Conservation (phyloP, 805 yeast genomes). For the Candida golubevii region DNA sequence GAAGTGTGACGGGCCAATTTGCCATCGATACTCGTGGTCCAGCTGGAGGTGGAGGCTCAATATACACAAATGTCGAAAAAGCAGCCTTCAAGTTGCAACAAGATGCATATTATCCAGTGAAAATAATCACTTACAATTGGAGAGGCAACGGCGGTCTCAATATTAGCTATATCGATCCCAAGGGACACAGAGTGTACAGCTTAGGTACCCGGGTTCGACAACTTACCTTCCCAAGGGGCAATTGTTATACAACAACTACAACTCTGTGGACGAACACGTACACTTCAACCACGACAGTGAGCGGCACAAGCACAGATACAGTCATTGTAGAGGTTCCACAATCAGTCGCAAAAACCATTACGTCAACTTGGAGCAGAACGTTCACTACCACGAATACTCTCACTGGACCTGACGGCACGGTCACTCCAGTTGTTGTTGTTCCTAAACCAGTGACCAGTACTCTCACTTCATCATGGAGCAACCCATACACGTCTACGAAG, state of each 20-base stretch:
- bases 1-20: not conserved
- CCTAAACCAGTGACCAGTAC: not conserved
- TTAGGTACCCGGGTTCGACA: not conserved
- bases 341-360: not conserved
- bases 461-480: not conserved
- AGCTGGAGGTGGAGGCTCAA: not conserved
- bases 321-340: not conserved
- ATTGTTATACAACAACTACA: not conserved
- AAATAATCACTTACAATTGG: not conserved
- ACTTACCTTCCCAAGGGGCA: not conserved
- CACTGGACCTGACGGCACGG: not conserved
- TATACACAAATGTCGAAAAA: too few species aligned
- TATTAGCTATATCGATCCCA: not conserved
- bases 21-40: not conserved
- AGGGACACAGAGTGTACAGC: not conserved
- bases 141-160: not conserved
- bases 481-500: not conserved
- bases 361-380: not conserved
- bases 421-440: not conserved
- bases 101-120: not conserved
- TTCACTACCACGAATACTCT: not conserved
- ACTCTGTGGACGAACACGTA: not conserved
- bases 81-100: not conserved
- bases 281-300: not conserved
- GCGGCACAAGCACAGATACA: not conserved